Evolutionary conservation across 768 basidiomycete species (phyloP).

Genomic region (Mycena belliarum): DNA sequence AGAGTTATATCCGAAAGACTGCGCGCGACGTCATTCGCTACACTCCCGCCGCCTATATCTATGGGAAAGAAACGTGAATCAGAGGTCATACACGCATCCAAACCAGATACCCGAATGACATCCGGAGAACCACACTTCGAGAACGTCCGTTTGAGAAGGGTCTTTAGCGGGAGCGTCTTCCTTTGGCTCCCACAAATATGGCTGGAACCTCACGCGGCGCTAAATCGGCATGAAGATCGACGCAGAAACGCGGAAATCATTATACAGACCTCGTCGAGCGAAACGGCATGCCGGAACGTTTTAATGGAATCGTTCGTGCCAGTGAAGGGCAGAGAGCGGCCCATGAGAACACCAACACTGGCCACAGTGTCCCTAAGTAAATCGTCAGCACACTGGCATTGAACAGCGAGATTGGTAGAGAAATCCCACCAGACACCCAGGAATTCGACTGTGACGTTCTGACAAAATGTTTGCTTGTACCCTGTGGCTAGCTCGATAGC

Average conservation of each 20-base stretch:
- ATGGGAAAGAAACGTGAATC: neutral
- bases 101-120: slow-evolving; percentile 57
- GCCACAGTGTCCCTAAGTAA: slow-evolving; percentile 87
- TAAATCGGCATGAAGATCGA: neutral
- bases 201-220: slow-evolving; percentile 15
- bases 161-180: neutral
- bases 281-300: slow-evolving; percentile 74
- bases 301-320: slow-evolving; percentile 68
- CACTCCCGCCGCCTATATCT: slow-evolving; percentile 75
- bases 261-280: slow-evolving; percentile 74
- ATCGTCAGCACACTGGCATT: too few relatives aligned
- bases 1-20: slow-evolving; percentile 63
- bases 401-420: too few relatives aligned
- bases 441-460: slow-evolving; percentile 66
- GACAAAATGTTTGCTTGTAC: slow-evolving; percentile 75
- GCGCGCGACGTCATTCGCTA: slow-evolving; percentile 41
- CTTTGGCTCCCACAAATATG: slow-evolving; percentile 16
- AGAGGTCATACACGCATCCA: neutral
- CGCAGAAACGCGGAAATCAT: slow-evolving; percentile 27
- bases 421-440: slow-evolving; percentile 83
- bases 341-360: slow-evolving; percentile 68
- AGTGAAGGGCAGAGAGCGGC: slow-evolving; percentile 66
- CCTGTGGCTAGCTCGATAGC: slow-evolving; percentile 53
- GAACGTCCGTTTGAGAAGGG: slow-evolving; percentile 45
- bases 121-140: slow-evolving; percentile 83